These are phyloP conservation scores for Erythrobasidium hasegawianum DNA, from an alignment of 1,284 basidiomycete species.

Conservation along the genomic window DNA sequence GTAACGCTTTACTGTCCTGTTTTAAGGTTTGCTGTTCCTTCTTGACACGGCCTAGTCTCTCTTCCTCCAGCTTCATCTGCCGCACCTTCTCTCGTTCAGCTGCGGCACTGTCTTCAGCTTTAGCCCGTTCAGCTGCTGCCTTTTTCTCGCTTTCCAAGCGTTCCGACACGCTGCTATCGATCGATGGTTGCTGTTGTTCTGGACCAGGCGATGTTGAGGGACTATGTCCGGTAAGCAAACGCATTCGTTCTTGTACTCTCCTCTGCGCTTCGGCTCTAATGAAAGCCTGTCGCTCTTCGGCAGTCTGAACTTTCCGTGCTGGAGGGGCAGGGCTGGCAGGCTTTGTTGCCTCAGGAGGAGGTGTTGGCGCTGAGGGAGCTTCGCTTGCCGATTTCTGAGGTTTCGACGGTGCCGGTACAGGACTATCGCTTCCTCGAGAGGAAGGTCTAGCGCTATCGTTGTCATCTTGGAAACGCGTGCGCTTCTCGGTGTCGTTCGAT, in stretches of 20 bases:
- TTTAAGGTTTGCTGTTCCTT: constrained; percentile 48
- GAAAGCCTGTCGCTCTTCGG: constrained; percentile 76
- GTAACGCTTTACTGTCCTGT: constrained; percentile 55
- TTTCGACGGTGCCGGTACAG: constrained; percentile 43
- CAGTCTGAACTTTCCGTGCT: constrained; percentile 63
- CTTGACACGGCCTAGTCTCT: constrained; percentile 52
- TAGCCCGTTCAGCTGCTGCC: constrained; percentile 47
- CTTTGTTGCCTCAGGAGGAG: constrained; percentile 42
- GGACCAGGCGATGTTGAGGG: constrained; percentile 55
- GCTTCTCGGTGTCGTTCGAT: constrained; percentile 27
- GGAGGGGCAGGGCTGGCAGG: constrained; percentile 51
- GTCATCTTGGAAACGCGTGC: constrained; percentile 46
- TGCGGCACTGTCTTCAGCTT: constrained; percentile 64
- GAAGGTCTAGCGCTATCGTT: background rate
- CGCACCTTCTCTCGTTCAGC: constrained; percentile 60
- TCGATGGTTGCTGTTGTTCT: constrained; percentile 39
- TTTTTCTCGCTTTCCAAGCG: constrained; percentile 46
- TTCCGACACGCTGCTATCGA: constrained; percentile 42
- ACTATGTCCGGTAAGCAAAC: constrained; percentile 68
- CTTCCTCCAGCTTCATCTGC: constrained; percentile 59
- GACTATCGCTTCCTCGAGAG: constrained; percentile 39
- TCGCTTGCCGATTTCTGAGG: constrained; percentile 39
- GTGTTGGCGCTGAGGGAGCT: constrained; percentile 43
- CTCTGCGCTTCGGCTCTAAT: constrained; percentile 77
- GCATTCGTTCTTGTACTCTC: constrained; percentile 80